These are phyloP conservation scores for Neonectria magnoliae DNA, from an alignment of 2,329 filamentous ascomycete species.

Conservation along the genomic window DNA sequence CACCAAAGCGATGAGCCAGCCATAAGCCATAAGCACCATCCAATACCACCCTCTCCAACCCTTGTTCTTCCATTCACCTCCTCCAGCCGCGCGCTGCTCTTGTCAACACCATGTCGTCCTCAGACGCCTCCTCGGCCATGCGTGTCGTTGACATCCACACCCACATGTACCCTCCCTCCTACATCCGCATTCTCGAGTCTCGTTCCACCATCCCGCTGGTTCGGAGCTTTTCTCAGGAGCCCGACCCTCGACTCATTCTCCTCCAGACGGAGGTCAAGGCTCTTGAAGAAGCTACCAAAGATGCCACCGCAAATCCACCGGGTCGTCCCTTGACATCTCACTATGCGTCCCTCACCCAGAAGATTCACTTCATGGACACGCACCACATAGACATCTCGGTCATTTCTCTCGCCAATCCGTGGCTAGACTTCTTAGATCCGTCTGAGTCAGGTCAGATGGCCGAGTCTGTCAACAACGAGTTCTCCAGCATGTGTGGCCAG, in stretches of 20 bases:
- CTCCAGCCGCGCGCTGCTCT: conserved; percentile 3
- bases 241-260: conserved; percentile 73
- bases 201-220: conserved; percentile 75
- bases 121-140: conserved; percentile 45
- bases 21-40: neutral
- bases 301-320: conserved; percentile 67
- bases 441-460: conserved; percentile 72
- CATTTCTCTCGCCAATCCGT: conserved; percentile 90
- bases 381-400: conserved; percentile 86
- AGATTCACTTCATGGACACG: conserved; percentile 87
- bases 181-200: conserved; percentile 68
- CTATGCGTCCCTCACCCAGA: conserved; percentile 82
- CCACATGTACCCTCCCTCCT: conserved; percentile 74
- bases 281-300: conserved; percentile 61
- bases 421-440: conserved; percentile 83
- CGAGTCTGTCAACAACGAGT: conserved; percentile 77
- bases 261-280: conserved; percentile 61
- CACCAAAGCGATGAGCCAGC: neutral
- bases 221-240: conserved; percentile 67
- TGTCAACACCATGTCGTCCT: conserved; percentile 46
- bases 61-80: neutral
- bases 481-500: conserved; percentile 74
- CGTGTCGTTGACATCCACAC: conserved; percentile 74
- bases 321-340: conserved; percentile 85
- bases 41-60: neutral